Conservation (phyloP, 129 eudicot genomes). For the Helianthus annuus region HanXRQr2.0-SUNRISE NC_035448.2:73560849-73561348, state of each 20-base stretch:
- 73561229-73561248: no score
- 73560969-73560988: slow-evolving; percentile 63
- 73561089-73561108: slow-evolving; percentile 36
- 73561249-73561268: no score
- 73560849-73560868: neutral
- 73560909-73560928: slow-evolving; percentile 79
- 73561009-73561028: slow-evolving; percentile 68
- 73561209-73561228: neutral
- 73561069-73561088: slow-evolving; percentile 42
- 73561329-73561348: no score
- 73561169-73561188: neutral
- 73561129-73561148: no score
- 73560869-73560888: neutral
- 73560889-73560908: slow-evolving; percentile 51
- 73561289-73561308: no score
- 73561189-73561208: neutral
- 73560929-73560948: slow-evolving; percentile 45
- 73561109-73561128: neutral
- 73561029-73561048: slow-evolving; percentile 49
- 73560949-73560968: slow-evolving; percentile 80
- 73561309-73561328: no score
- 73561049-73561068: slow-evolving; percentile 60
- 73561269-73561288: no score
- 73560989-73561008: slow-evolving; percentile 61
- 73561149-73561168: neutral